These are phyloP conservation scores for Daldinia childiae DNA, from an alignment of 495 filamentous ascomycete genomes.

Conservation along the genomic window DNA sequence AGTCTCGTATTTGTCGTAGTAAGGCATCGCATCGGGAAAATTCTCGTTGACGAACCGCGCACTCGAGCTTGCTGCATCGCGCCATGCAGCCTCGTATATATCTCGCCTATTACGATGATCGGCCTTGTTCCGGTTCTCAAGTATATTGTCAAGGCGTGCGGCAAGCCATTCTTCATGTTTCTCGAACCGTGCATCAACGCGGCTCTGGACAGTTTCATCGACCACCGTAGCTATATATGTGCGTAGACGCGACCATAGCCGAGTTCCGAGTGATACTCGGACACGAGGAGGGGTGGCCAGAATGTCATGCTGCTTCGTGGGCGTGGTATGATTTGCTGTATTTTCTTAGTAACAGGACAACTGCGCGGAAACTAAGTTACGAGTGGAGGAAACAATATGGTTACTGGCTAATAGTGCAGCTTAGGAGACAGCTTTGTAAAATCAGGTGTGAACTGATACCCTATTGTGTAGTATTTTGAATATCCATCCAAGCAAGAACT, in stretches of 20 bases:
- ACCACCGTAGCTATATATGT: not conserved
- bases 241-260: not conserved
- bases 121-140: not conserved
- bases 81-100: not conserved
- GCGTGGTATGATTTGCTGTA: not conserved
- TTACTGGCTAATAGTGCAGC: not conserved
- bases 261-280: not conserved
- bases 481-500: not conserved
- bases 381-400: not conserved
- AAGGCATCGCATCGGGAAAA: not conserved
- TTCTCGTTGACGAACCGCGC: not conserved
- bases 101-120: conserved; percentile 1
- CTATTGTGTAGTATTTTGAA: not conserved
- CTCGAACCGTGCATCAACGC: not conserved
- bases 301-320: not conserved
- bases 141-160: not conserved
- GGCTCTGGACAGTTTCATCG: not conserved
- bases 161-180: not conserved
- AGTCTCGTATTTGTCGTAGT: not conserved
- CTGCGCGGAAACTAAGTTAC: not conserved
- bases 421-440: not conserved
- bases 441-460: not conserved
- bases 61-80: not conserved
- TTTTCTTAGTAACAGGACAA: not conserved
- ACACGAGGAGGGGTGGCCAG: not conserved